Base-by-base conservation (phyloP, 352 stramenopile genomes). In the Pythium phragmiticola region DNA sequence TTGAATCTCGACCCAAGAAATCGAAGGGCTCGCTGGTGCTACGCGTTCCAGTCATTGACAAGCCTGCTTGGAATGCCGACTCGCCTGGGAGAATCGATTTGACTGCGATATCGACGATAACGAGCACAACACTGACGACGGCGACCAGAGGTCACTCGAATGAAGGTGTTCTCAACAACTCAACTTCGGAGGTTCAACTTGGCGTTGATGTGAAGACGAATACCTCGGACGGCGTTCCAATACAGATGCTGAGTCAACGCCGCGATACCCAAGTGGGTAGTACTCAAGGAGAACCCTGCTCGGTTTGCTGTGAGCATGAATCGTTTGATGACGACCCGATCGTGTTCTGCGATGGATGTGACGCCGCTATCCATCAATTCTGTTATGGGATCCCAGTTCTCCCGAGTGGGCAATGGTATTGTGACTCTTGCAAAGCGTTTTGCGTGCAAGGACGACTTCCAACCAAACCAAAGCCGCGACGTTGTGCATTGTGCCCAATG, bases 311-410 rank as follows among this genome's bases (percentile, higher is more conserved):
- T 6, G 84, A 95, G 39, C 74, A 76, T 36, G 85, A 96, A 54
- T 90, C 82, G 4, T 90, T 82, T 54, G 88, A 95, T n/a, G 83
- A 93, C 42, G 91, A 97, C 58, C 80, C 78, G 43, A 97, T 97
- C 52, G 75, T 97, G 4, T 96, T 94, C 66, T 97, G 90, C 52
- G 90, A 96, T 50, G 87, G 87, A 6, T 97, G 90, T 54, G 76
- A 96, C 62, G 72, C 93, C 19, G 75, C 80, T 4, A 86, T 96
- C 3, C 90, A 97, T 70, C 89, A 97, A 66, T 88, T 87, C 59
- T 97, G 90, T 72, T 97, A 97, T 53, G 88, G 86, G 5, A 79
- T 97, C 11, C 67, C 67, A 7, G 17, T 55, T 3, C 55, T 97
- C 13, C 87, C 88, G 2, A 75, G 58, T 54, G 87, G 77, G 6